phyloP scores from a whole-genome alignment of 1,284 basidiomycete species.

The Fomitopsis pinicola region DNA sequence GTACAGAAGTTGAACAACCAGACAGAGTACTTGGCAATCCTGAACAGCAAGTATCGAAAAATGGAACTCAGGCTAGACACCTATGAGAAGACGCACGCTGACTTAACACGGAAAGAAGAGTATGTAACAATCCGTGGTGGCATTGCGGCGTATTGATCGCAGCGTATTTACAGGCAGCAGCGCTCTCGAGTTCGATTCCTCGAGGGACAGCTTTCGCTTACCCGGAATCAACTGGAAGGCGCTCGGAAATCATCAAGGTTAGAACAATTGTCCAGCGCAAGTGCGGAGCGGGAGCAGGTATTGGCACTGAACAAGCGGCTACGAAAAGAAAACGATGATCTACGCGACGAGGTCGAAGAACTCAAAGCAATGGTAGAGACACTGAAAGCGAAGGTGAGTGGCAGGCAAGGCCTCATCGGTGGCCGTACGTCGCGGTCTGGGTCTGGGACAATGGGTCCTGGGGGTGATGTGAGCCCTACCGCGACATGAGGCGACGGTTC shows the following conservation, averaged over 20 bases:
- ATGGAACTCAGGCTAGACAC: constrained; percentile 59
- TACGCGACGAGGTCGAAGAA: constrained; percentile 67
- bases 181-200: constrained; percentile 55
- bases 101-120: constrained; percentile 53
- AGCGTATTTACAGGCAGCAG: constrained; percentile 35
- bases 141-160: neutral
- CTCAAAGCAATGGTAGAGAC: constrained; percentile 67
- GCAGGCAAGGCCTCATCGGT: neutral
- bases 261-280: constrained; percentile 37
- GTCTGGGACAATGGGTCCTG: neutral
- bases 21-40: constrained; percentile 48
- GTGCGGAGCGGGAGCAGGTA: constrained; percentile 41
- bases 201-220: constrained; percentile 44
- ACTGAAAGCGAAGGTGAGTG: constrained; percentile 34
- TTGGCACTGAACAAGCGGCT: constrained; percentile 44
- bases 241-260: constrained; percentile 32
- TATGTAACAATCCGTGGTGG: constrained; percentile 27
- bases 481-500: constrained; percentile 2
- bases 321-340: constrained; percentile 50
- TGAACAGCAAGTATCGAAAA: constrained; percentile 55
- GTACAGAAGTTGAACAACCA: constrained; percentile 65
- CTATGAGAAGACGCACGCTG: constrained; percentile 44
- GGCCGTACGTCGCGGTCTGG: constrained; percentile 17
- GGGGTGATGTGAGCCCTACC: neutral
- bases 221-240: constrained; percentile 31